A percentile compares a stretch with the other conserved stretches of the same genome.
These are phyloP conservation scores for Curvularia lunata DNA, from an alignment of 2,329 filamentous ascomycete species.

Conservation along the genomic window DNA sequence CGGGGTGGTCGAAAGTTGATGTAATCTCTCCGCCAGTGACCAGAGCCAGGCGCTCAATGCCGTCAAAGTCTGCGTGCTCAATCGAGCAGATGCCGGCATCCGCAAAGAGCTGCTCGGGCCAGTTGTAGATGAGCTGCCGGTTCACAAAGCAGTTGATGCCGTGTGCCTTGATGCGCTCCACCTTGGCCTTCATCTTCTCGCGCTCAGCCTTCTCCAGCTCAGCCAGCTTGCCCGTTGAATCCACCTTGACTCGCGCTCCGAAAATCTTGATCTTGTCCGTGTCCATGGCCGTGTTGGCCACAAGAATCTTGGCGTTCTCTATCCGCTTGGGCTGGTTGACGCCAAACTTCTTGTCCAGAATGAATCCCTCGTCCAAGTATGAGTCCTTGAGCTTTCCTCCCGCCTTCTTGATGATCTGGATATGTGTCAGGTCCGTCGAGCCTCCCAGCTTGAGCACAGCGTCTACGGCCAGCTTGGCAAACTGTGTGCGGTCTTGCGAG, in stretches of 20 bases:
- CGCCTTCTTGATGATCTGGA: conserved; percentile 99
- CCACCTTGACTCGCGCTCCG: conserved; percentile 94
- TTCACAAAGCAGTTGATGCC: conserved; percentile 99
- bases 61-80: conserved; percentile 98
- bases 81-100: conserved; percentile 98
- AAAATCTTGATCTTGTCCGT: conserved; percentile 99
- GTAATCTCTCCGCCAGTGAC: conserved; percentile 98
- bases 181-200: conserved; percentile 99
- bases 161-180: conserved; percentile 97
- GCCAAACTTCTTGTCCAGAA: conserved; percentile 98
- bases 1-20: conserved; percentile 96
- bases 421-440: conserved; percentile 93
- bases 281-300: conserved; percentile 99
- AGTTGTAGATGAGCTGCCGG: conserved; percentile 99
- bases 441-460: conserved; percentile 89
- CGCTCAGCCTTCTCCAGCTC: conserved; percentile 97
- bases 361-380: conserved; percentile 97
- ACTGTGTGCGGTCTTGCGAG: conserved; percentile 90
- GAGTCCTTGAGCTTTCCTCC: conserved; percentile 97
- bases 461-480: conserved; percentile 86
- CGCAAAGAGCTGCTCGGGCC: conserved; percentile 98
- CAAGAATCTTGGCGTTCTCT: conserved; percentile 97
- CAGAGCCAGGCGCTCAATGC: conserved; percentile 90
- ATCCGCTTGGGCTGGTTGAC: conserved; percentile 97
- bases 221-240: conserved; percentile 94